phyloP scores from a whole-genome alignment of 352 stramenopile species.

The Globisporangium barbulae region DNA sequence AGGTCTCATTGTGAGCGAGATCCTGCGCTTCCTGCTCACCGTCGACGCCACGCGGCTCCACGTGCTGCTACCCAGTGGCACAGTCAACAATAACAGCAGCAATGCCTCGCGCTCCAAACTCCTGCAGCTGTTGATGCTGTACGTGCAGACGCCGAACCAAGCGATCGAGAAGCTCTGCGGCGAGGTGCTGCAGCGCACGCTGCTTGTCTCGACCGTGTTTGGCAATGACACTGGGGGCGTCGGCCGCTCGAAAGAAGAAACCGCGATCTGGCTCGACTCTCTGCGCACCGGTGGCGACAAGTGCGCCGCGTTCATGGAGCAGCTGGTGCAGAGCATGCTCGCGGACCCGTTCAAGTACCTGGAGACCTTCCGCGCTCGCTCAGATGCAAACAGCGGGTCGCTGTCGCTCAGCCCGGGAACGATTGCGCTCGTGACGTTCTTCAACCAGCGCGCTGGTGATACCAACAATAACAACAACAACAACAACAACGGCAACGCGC shows the following conservation, averaged over 20 bases:
- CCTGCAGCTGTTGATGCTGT: constrained; percentile 61
- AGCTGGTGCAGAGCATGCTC: constrained; percentile 38
- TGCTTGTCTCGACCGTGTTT: constrained; percentile 57
- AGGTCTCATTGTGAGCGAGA: constrained; percentile 61
- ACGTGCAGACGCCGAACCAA: constrained; percentile 33
- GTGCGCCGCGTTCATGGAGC: constrained; percentile 47
- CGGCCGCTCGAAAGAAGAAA: constrained; percentile 44
- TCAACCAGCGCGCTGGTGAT: constrained; percentile 19
- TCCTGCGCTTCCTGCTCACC: constrained; percentile 62
- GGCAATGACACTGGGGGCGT: constrained; percentile 23
- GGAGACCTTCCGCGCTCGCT: constrained; percentile 21
- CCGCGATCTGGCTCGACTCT: constrained; percentile 64
- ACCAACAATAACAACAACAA: too few species aligned
- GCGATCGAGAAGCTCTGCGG: constrained; percentile 38
- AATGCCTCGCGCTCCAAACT: constrained; percentile 44
- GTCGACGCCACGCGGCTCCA: constrained; percentile 55
- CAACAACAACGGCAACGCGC: background rate
- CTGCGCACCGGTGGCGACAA: constrained; percentile 31
- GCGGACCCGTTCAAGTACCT: constrained; percentile 50
- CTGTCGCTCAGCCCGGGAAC: constrained; percentile 41
- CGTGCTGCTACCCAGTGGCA: constrained; percentile 39
- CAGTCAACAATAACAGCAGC: constrained; percentile 16
- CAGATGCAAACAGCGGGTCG: constrained; percentile 3
- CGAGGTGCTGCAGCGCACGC: constrained; percentile 50
- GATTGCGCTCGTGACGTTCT: constrained; percentile 47